Evolutionary conservation across 257 asterid species (phyloP).

Genomic region (Jasminum sambac): DNA sequence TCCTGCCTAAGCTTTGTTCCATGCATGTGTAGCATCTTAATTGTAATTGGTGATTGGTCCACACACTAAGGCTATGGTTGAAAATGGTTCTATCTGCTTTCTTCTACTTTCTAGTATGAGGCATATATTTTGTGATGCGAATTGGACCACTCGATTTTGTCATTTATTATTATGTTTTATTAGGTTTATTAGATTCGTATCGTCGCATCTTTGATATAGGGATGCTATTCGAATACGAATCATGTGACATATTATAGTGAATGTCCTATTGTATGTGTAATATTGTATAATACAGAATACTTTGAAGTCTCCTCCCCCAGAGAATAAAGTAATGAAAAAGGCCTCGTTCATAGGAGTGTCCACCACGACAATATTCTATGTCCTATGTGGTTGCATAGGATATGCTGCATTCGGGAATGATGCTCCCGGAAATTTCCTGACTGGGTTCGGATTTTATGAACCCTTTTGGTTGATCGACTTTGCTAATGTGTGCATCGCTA

Average conservation of each 20-base stretch:
- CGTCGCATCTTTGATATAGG: not conserved
- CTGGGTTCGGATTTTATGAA: slow-evolving; percentile 66
- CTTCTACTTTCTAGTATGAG: not conserved
- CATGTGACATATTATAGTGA: too few relatives aligned
- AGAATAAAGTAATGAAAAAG: slow-evolving; percentile 55
- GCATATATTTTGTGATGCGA: not conserved
- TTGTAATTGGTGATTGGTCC: not conserved
- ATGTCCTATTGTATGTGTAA: not conserved
- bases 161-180: too few relatives aligned
- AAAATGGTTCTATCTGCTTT: too few relatives aligned
- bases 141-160: not conserved
- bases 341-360: slow-evolving; percentile 46
- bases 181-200: not conserved
- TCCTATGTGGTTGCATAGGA: slow-evolving; percentile 48
- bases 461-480: slow-evolving; percentile 63
- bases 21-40: not conserved
- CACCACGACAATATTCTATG: slow-evolving; percentile 51
- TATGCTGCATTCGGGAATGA: slow-evolving; percentile 61
- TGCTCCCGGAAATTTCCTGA: slow-evolving; percentile 63
- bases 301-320: slow-evolving; percentile 44
- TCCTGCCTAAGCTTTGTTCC: too few relatives aligned
- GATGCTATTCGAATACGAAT: not conserved
- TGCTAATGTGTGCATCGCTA: slow-evolving; percentile 58
- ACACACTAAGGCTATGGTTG: not conserved
- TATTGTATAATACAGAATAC: slow-evolving; percentile 45